Percentiles rank a stretch among this genome's conserved stretches.
Evolutionary conservation across 345 rosid species (phyloP).

Genomic region (Acer negundo): DNA sequence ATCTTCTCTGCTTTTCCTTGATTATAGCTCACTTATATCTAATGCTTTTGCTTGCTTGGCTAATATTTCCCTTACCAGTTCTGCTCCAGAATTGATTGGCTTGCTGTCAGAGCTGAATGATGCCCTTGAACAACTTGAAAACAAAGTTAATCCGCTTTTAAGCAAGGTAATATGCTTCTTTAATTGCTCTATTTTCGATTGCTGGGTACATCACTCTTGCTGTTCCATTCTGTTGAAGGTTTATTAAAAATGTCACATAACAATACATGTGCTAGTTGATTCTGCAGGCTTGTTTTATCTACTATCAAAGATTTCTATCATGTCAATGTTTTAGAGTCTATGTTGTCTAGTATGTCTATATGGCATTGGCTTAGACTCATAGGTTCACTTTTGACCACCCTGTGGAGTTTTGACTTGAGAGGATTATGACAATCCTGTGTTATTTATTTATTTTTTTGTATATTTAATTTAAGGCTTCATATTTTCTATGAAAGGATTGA

Average conservation of each 20-base stretch:
- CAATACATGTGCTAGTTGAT: not conserved
- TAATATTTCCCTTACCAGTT: conserved; percentile 42
- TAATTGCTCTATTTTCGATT: not conserved
- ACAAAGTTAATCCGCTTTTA: conserved; percentile 67
- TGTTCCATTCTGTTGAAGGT: not conserved
- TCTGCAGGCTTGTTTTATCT: not conserved
- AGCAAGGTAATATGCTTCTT: conserved; percentile 48
- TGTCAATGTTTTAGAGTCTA: not conserved
- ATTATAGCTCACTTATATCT: not conserved
- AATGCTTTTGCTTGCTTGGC: not conserved
- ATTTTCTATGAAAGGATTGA: not conserved
- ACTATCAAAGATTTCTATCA: not conserved
- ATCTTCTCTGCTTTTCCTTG: not conserved
- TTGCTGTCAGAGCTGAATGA: conserved; percentile 78
- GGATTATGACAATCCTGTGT: not conserved
- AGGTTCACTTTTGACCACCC: not conserved
- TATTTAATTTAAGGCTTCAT: not conserved
- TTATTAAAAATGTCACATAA: not conserved
- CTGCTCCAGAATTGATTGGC: conserved; percentile 94
- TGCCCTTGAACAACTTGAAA: conserved; percentile 71
- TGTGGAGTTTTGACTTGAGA: not conserved
- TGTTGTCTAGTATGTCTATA: not conserved
- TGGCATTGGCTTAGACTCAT: not conserved
- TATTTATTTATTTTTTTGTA: not conserved
- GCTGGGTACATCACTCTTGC: conserved; percentile 5